Conservation (phyloP, 2,329 filamentous ascomycete species). For the Penicillium sp. region DNA sequence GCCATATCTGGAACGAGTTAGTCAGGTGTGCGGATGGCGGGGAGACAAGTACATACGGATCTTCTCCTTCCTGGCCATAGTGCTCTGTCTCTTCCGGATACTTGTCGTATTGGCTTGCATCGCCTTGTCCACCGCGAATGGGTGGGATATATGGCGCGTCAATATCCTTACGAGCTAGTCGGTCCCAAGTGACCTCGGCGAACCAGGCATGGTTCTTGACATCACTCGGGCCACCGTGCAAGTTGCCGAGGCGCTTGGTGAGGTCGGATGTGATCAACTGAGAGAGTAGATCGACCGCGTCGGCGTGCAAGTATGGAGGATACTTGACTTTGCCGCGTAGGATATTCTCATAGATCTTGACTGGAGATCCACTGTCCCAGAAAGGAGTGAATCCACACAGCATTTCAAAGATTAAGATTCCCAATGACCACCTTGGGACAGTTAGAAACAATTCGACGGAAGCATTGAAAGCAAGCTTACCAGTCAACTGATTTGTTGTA, state of each 20-base stretch:
- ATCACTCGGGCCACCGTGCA: conserved; percentile 85
- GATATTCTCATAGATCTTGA: conserved; percentile 99
- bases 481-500: conserved; percentile 99
- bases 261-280: conserved; percentile 92
- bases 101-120: conserved; percentile 96
- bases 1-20: conserved; percentile 57
- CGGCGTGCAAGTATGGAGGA: conserved; percentile 89
- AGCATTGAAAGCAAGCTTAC: conserved; percentile 55
- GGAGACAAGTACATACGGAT: conserved; percentile 68
- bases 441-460: conserved; percentile 7
- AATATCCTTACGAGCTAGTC: conserved; percentile 91
- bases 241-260: conserved; percentile 90
- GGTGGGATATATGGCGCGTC: conserved; percentile 97
- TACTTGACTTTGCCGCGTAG: conserved; percentile 95
- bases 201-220: conserved; percentile 98
- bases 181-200: conserved; percentile 95
- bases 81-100: conserved; percentile 96
- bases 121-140: conserved; percentile 87
- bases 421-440: conserved; percentile 87
- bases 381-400: conserved; percentile 98
- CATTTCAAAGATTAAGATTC: conserved; percentile 99
- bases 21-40: neutral
- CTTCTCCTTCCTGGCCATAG: conserved; percentile 75
- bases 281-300: conserved; percentile 88
- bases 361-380: conserved; percentile 95